These are phyloP conservation scores for Nigrospora sphaerica DNA, from an alignment of 2,329 filamentous ascomycete genomes.

Conservation along the genomic window DNA sequence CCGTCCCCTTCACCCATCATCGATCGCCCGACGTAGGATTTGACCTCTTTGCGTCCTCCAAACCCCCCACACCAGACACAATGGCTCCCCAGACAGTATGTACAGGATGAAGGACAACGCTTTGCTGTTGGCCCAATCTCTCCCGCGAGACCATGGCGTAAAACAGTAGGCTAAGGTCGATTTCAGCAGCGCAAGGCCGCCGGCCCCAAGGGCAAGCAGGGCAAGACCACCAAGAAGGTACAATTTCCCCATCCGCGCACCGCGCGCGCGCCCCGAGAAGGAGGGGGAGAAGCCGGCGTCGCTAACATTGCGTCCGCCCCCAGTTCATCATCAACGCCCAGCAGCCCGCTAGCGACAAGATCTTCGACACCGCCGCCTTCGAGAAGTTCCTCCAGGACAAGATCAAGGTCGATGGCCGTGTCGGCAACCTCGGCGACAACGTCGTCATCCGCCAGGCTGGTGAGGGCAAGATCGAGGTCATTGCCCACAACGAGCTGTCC, in stretches of 20 bases:
- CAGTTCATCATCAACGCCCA: conserved; percentile 99
- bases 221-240: conserved; percentile 83
- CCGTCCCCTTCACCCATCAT: conserved; percentile 13
- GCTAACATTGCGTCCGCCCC: conserved; percentile 1
- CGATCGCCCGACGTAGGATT: conserved; percentile 32
- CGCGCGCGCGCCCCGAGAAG: neutral
- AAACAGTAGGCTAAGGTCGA: conserved; percentile 95
- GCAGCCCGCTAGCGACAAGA: conserved; percentile 98
- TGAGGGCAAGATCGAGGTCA: conserved; percentile 97
- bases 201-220: conserved; percentile 54
- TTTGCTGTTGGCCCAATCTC: conserved; percentile 82
- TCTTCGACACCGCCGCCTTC: conserved; percentile 98
- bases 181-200: conserved; percentile 58
- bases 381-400: conserved; percentile 99
- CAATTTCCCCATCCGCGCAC: conserved; percentile 11
- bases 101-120: conserved; percentile 59
- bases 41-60: conserved; percentile 62
- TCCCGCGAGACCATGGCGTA: conserved; percentile 42
- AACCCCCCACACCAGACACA: conserved; percentile 35
- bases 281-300: neutral
- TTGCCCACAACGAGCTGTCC: conserved; percentile 95
- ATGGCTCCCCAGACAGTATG: conserved; percentile 89
- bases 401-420: conserved; percentile 99
- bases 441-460: conserved; percentile 85
- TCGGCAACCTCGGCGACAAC: conserved; percentile 93